phyloP scores from a whole-genome alignment of 495 filamentous ascomycete genomes.

The Ramalina intermedia region DNA sequence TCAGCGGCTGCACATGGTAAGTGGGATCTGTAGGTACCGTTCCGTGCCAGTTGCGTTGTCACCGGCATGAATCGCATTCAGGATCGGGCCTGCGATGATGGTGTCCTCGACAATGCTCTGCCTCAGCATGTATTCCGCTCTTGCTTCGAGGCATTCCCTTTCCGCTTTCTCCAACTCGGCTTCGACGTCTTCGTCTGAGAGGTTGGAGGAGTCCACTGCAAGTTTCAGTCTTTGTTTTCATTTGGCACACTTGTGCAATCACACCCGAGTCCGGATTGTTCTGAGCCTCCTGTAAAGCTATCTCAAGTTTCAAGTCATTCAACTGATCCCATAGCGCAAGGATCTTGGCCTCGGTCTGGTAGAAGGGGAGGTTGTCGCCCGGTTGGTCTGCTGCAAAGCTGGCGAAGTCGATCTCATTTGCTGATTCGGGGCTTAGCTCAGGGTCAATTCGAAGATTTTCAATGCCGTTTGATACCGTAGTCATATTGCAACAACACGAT shows the following conservation, averaged over 20 bases:
- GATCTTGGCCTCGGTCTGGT: conserved; percentile 44
- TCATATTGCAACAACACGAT: not conserved
- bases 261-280: conserved; percentile 9
- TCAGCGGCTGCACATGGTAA: conserved; percentile 2
- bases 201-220: conserved; percentile 20
- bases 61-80: conserved; percentile 62
- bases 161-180: conserved; percentile 41
- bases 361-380: conserved; percentile 38
- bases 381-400: conserved; percentile 28
- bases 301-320: conserved; percentile 55
- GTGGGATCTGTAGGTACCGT: conserved; percentile 31
- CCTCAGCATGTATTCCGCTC: conserved; percentile 50
- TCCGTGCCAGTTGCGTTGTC: conserved; percentile 49
- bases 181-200: conserved; percentile 30
- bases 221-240: not conserved
- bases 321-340: conserved; percentile 55
- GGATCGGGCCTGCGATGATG: conserved; percentile 53
- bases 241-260: not conserved
- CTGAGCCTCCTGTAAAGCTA: conserved; percentile 42
- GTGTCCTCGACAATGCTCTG: conserved; percentile 52
- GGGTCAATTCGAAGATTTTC: not conserved
- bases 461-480: not conserved
- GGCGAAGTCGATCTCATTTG: conserved; percentile 1
- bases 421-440: not conserved
- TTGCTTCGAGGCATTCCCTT: conserved; percentile 51